Evolutionary conservation across 2,329 filamentous ascomycete genomes (phyloP).

Genomic region (Lecanosticta acicola): DNA sequence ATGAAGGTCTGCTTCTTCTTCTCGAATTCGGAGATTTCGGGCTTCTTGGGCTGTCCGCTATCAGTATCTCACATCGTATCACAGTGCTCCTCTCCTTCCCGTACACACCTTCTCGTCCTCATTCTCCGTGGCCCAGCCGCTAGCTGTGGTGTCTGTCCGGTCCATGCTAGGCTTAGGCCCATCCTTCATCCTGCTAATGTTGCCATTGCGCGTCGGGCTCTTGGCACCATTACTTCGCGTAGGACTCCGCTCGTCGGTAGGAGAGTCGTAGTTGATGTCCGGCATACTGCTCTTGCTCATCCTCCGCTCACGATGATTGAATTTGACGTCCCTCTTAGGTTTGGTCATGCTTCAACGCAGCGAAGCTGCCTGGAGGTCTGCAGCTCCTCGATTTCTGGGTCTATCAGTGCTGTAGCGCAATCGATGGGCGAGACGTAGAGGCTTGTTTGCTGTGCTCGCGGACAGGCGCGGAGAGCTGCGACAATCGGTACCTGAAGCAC

Average conservation of each 20-base stretch:
- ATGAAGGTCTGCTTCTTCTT: constrained; percentile 99
- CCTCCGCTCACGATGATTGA: constrained; percentile 53
- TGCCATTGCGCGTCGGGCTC: constrained; percentile 46
- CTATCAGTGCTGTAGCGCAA: no score
- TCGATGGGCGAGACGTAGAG: no score
- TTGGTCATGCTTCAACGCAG: constrained; percentile 40
- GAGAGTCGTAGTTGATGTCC: constrained; percentile 28
- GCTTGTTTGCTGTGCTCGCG: constrained; percentile 1
- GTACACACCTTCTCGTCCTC: constrained; percentile 27
- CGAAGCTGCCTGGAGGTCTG: not conserved
- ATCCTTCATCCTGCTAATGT: constrained; percentile 19
- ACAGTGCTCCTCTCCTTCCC: not conserved
- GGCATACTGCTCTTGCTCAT: constrained; percentile 59
- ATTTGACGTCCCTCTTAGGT: constrained; percentile 56
- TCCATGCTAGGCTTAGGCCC: constrained; percentile 19
- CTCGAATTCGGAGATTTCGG: constrained; percentile 64
- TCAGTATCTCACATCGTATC: not conserved
- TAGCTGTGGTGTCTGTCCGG: constrained; percentile 26
- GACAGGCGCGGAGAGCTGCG: constrained; percentile 5
- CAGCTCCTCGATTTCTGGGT: not conserved
- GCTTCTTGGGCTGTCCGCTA: constrained; percentile 14
- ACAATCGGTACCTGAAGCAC: not conserved
- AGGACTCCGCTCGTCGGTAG: constrained; percentile 23
- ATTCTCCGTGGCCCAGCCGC: constrained; percentile 33
- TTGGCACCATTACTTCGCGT: constrained; percentile 42